Conservation (phyloP, 257 asterid genomes). For the Paraleonurus japonicus region DNA sequence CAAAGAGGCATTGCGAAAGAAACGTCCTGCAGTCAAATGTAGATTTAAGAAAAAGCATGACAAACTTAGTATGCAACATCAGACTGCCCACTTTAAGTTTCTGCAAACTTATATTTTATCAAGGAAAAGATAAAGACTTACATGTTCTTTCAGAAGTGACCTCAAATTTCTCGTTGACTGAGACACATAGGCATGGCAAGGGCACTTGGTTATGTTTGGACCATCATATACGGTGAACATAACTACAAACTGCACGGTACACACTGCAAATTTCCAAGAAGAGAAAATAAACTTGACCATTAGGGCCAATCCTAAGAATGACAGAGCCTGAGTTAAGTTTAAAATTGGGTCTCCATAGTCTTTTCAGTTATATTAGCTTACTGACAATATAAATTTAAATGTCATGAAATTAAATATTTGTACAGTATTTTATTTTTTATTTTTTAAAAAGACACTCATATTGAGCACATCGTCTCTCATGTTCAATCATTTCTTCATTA, state of each 20-base stretch:
- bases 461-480: too few relatives aligned
- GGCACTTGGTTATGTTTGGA: constrained; percentile 41
- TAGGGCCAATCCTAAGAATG: too few relatives aligned
- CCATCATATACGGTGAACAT: constrained; percentile 61
- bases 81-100: constrained; percentile 1
- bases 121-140: constrained; percentile 38
- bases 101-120: neutral
- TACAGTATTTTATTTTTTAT: too few relatives aligned
- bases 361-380: too few relatives aligned
- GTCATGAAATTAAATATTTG: too few relatives aligned
- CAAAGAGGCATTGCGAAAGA: constrained; percentile 91
- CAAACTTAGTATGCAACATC: neutral
- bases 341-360: too few relatives aligned
- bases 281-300: constrained; percentile 16
- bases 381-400: too few relatives aligned
- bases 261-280: constrained; percentile 52
- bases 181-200: constrained; percentile 79
- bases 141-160: constrained; percentile 81
- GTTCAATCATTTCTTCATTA: too few relatives aligned
- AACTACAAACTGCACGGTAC: constrained; percentile 78
- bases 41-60: constrained; percentile 20
- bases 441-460: too few relatives aligned
- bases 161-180: constrained; percentile 87
- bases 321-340: too few relatives aligned
- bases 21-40: constrained; percentile 55